These are phyloP conservation scores for Aspergillus neotritici DNA, from an alignment of 2,329 filamentous ascomycete genomes.

Conservation along the genomic window DNA sequence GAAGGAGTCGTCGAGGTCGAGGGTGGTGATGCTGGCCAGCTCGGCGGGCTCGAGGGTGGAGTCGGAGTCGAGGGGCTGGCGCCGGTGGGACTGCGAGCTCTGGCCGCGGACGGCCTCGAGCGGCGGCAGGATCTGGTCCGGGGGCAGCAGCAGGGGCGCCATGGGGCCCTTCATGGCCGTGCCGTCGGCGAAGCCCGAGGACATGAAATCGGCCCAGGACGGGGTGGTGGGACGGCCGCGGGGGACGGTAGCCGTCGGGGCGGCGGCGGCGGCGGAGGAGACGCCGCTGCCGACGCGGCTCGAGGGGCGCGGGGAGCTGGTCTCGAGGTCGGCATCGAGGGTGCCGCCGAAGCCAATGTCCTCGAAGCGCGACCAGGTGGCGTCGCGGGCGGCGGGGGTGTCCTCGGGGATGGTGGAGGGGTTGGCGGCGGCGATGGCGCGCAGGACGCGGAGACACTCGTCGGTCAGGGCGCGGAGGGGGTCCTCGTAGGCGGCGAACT, in stretches of 20 bases:
- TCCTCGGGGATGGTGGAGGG: conserved; percentile 70
- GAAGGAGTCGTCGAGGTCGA: conserved; percentile 90
- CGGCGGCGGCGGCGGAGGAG: too few relatives aligned
- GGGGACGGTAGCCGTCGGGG: neutral
- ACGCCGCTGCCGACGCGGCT: conserved; percentile 3
- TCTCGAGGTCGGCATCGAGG: conserved; percentile 61
- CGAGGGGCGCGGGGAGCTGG: conserved; percentile 24
- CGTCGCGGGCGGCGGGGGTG: conserved; percentile 70
- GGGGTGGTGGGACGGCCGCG: conserved; percentile 83
- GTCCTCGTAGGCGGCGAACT: conserved; percentile 84
- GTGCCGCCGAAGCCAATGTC: conserved; percentile 83
- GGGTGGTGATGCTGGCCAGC: conserved; percentile 79
- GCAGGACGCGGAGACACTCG: conserved; percentile 85
- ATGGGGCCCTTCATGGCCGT: conserved; percentile 55
- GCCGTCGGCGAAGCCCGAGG: conserved; percentile 80
- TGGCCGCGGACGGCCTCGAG: conserved; percentile 66
- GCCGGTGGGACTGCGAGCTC: conserved; percentile 79
- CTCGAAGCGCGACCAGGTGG: conserved; percentile 94
- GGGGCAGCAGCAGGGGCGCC: conserved; percentile 71
- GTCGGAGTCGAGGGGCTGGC: conserved; percentile 64
- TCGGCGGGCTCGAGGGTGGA: conserved; percentile 77
- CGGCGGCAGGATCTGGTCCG: conserved; percentile 84
- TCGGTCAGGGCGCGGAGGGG: conserved; percentile 83
- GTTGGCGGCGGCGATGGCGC: conserved; percentile 81
- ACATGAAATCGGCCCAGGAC: conserved; percentile 97